A percentile compares a stretch with the other conserved stretches of the same genome.
Evolutionary conservation across 1,284 basidiomycete genomes (phyloP).

Genomic region (Meira nashicola): DNA sequence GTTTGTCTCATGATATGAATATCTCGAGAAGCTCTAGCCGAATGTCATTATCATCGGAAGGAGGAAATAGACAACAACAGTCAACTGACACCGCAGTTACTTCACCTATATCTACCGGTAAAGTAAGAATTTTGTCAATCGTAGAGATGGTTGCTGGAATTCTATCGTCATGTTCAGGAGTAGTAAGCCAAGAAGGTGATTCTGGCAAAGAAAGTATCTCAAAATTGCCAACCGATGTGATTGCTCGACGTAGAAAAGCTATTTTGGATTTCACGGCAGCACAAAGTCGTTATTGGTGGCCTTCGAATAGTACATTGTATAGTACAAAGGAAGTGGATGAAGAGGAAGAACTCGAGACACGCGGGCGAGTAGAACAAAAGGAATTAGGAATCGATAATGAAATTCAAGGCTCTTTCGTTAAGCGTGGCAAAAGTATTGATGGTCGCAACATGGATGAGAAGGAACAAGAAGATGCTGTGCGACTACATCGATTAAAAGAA

Average conservation of each 20-base stretch:
- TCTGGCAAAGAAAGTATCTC: neutral
- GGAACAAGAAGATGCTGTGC: slow-evolving; percentile 8
- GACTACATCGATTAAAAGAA: no score
- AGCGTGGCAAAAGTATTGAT: slow-evolving; percentile 9
- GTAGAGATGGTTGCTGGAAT: slow-evolving; percentile 50
- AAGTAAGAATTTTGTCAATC: slow-evolving; percentile 29
- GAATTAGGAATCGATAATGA: neutral
- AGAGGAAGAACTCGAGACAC: neutral
- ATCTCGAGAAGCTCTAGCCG: neutral
- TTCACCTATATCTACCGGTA: neutral
- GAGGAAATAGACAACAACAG: neutral
- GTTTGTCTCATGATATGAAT: neutral
- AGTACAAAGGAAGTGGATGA: neutral
- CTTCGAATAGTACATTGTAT: slow-evolving; percentile 20
- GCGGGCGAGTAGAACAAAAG: neutral
- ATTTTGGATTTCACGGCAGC: slow-evolving; percentile 19
- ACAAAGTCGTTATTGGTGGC: neutral
- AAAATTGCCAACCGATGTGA: slow-evolving; percentile 19
- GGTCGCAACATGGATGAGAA: slow-evolving; percentile 13
- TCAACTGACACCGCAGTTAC: neutral
- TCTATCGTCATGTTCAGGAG: slow-evolving; percentile 25
- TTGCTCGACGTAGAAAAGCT: slow-evolving; percentile 18
- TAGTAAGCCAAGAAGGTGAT: neutral
- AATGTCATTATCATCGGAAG: slow-evolving; percentile 1
- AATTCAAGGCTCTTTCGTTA: slow-evolving; percentile 7